Conservation (phyloP, 163 green algal species). For the Coccomyxa subellipsoidea region DNA sequence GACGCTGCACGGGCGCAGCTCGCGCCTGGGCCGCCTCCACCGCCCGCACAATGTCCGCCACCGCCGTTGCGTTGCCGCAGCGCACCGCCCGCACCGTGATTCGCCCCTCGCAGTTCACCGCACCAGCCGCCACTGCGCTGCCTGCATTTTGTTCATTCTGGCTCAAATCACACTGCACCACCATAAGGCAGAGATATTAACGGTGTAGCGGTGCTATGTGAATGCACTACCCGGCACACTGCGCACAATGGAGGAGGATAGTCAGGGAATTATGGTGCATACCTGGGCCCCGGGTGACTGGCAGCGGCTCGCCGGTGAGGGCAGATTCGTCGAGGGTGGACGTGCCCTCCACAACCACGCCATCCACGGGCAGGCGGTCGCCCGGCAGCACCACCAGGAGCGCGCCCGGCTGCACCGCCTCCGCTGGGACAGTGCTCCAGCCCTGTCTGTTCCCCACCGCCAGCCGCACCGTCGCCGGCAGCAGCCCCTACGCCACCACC, state of each 20-base stretch:
- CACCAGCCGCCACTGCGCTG: slow-evolving; percentile 83
- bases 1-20: slow-evolving; percentile 57
- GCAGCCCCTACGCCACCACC: slow-evolving; percentile 34
- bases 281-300: slow-evolving; percentile 44
- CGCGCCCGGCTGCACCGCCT: slow-evolving; percentile 48
- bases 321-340: slow-evolving; percentile 81
- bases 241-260: no score
- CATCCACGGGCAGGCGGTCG: slow-evolving; percentile 85
- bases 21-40: slow-evolving; percentile 70
- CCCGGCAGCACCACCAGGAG: slow-evolving; percentile 65
- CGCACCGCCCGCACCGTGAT: slow-evolving; percentile 61
- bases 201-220: no score
- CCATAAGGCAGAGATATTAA: no score
- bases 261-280: neutral
- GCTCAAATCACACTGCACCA: no score
- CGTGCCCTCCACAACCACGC: slow-evolving; percentile 62
- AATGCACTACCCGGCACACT: no score
- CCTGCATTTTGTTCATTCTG: no score
- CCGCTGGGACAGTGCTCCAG: slow-evolving; percentile 47
- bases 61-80: slow-evolving; percentile 53
- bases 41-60: slow-evolving; percentile 69
- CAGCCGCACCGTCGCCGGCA: slow-evolving; percentile 49
- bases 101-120: slow-evolving; percentile 87
- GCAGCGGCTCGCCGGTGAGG: slow-evolving; percentile 82
- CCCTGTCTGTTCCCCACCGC: slow-evolving; percentile 38